Base-by-base conservation (phyloP, 2,329 filamentous ascomycete genomes). In the Penicillium hesseltinei region DNA sequence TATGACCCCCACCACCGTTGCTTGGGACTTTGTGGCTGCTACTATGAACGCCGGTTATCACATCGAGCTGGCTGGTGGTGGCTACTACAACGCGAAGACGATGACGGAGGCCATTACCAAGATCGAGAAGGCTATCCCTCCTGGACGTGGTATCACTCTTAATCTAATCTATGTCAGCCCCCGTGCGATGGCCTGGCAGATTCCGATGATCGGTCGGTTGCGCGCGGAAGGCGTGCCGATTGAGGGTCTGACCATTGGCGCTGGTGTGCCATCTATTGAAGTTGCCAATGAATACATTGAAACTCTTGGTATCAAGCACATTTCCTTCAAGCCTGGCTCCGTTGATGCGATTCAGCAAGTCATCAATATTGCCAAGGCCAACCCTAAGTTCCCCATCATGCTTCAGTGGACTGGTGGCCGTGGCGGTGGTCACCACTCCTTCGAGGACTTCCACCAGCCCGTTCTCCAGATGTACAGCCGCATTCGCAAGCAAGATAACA, bases 321-420 rank as follows among this genome's bases (percentile, higher is more conserved):
- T 97, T 66, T 83, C 88, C 29, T 96, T 97, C 84, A 97, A 97
- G 81, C 92, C 92, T 31, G 92, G 92, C 59, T 96, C 92, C 17
- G 82, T 88, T 48, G 90, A 96, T 62, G 90, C 89, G 3, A 96
- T 97, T 61, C 91, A 96, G 73, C 81, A 89, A 33, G 90, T 95
- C 58, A 88, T 97, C 77, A 94, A 95, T 75, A 92, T 97, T 69
- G 92, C 92, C 63, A 94, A 90, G 77, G 90, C 91, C n/a, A 94
- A 96, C 73, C 92, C 92, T 2, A 88, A 85, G 29, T 96, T 97
- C 82, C 92, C 92, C n/a, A 85, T 96, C 51, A 86, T 96, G 52
- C 80, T 96, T 61, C 92, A 97, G 77, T 97, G 92, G 92, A 97
- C 92, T 59, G 92, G 92, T 71, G 92, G 92, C 40, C 89, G 92